Evolutionary conservation across 768 basidiomycete species (phyloP), one percentile per base, ranked within the genome.

Genomic region (Tulasnella calospora): DNA sequence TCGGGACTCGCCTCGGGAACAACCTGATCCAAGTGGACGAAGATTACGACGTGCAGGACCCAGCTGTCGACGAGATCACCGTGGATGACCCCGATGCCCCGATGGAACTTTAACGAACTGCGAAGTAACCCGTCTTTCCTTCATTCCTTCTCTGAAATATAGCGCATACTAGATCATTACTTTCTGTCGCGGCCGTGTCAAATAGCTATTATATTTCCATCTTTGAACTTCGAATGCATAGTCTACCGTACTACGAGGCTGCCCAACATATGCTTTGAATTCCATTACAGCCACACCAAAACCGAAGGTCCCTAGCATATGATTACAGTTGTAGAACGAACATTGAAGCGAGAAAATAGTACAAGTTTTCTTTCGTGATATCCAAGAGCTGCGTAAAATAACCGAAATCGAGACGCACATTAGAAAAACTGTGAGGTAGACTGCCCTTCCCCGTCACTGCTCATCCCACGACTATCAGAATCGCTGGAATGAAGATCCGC

Each of bases 1-100:
- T 35, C 33, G 38, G 38, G 0, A 30, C 36, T n/a, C 71, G 71
- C 17, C 27, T 71, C 17, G 70, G 40, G 1, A 35, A 6, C 38
- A 72, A 72, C 38, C 33, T 40, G 3, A 40, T 72, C 15, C 38
- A 40, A 17, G 38, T 72, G 27, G 71, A 72, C 38, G 71, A 72
- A 38, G 71, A 72, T 36, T 72, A 72, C 36, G 71, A 72, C 71
- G 38, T 30, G 23, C 38, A 72, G n/a, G 44, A 72, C 36, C 38
- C 71, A 27, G n/a, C n/a, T 40, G 71, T 72, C 15, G 71, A 72
- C 36, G 71, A 72, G 23, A 72, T 72, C 27, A 46, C 44, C 23
- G 36, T 72, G 38, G 36, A 40, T 46, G 44, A 72, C 21, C 30
- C 30, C 5, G 71, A 72, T 46, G 71, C 9, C 71, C n/a, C 21